Percentiles rank a stretch among this genome's conserved stretches.
phyloP scores from a whole-genome alignment of 805 yeast genomes.

The Candida boleticola region DNA sequence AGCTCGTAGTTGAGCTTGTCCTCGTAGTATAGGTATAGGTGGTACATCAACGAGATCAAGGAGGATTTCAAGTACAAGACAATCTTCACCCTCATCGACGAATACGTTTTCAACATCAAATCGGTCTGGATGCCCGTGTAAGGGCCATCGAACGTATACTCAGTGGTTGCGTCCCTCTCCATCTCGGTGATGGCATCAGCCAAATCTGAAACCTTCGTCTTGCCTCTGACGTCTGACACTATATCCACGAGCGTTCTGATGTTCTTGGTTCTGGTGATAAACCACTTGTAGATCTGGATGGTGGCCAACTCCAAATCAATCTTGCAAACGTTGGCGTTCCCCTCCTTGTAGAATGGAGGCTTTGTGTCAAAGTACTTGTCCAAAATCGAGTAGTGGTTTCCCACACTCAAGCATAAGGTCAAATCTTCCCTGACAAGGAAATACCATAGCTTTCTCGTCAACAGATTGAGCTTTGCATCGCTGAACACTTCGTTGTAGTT shows the following conservation, averaged over 20 bases:
- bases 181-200: slow-evolving; percentile 7
- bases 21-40: slow-evolving; percentile 41
- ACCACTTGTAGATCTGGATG: slow-evolving; percentile 9
- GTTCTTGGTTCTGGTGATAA: slow-evolving; percentile 8
- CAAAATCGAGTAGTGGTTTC: slow-evolving; percentile 14
- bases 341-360: slow-evolving; percentile 14
- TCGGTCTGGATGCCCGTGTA: slow-evolving; percentile 6
- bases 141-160: slow-evolving; percentile 1
- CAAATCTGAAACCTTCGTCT: slow-evolving; percentile 9
- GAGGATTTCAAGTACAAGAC: slow-evolving; percentile 20
- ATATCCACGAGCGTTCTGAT: slow-evolving; percentile 11
- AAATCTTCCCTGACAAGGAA: slow-evolving; percentile 13
- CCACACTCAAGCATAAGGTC: slow-evolving; percentile 16
- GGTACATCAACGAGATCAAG: slow-evolving; percentile 22
- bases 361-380: slow-evolving; percentile 10
- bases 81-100: slow-evolving; percentile 11
- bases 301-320: slow-evolving; percentile 13
- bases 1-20: slow-evolving; percentile 20
- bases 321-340: slow-evolving; percentile 15
- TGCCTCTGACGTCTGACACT: slow-evolving; percentile 13
- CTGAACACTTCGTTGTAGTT: slow-evolving; percentile 28
- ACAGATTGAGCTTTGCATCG: slow-evolving; percentile 16
- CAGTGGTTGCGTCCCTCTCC: slow-evolving; percentile 7
- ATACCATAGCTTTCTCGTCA: slow-evolving; percentile 26
- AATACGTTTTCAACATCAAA: slow-evolving; percentile 7